These are phyloP conservation scores for Striga asiatica DNA, from an alignment of 257 asterid genomes.

Conservation along the genomic window DNA sequence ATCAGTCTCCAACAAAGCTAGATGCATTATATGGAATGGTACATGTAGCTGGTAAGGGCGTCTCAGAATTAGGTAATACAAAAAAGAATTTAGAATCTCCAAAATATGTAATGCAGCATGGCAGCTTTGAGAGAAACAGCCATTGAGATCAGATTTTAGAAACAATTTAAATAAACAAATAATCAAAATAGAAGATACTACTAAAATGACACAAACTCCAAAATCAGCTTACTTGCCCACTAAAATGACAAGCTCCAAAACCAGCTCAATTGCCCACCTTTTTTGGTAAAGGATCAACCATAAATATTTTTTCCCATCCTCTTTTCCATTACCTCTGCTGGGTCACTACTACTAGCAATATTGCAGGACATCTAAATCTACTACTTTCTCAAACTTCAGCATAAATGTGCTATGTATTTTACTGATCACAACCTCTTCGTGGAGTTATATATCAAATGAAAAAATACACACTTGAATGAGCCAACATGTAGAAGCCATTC, in stretches of 20 bases:
- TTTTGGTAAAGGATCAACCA: neutral
- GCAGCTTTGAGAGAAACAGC: neutral
- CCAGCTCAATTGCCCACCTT: neutral
- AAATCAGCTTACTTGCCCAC: neutral
- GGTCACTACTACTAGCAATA: no score
- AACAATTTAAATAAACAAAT: neutral
- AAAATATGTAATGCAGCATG: neutral
- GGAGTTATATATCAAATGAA: neutral
- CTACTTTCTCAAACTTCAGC: neutral
- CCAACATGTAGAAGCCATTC: neutral
- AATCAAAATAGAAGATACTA: neutral
- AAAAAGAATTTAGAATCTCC: neutral
- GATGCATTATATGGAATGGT: neutral
- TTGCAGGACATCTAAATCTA: neutral
- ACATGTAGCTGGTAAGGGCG: no score
- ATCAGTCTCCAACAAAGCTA: constrained; percentile 15
- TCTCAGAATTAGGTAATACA: neutral
- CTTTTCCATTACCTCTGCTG: no score
- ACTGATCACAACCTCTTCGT: neutral
- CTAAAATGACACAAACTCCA: neutral
- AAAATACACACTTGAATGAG: neutral
- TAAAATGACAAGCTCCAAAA: no score
- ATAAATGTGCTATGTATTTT: neutral
- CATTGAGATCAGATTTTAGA: neutral
- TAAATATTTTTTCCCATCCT: neutral